Conservation (phyloP, 352 stramenopile species). For the Saprolegnia diclina region DNA sequence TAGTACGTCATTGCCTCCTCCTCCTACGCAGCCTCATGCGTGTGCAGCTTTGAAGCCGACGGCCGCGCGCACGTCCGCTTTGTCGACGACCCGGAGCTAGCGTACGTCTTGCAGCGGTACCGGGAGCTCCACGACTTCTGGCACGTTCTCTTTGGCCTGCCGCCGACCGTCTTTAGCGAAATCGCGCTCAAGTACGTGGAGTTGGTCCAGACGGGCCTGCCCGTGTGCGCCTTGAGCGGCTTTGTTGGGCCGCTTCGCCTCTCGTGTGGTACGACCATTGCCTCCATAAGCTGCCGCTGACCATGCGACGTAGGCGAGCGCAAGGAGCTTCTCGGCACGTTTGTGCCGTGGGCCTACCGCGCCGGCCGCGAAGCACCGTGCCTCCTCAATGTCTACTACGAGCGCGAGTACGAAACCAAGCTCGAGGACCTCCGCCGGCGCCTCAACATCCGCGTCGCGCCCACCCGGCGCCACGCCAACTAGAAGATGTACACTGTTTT, state of each 20-base stretch:
- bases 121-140: conserved; percentile 95
- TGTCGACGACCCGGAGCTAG: conserved; percentile 91
- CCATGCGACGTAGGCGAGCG: conserved; percentile 42
- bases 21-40: not conserved
- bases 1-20: not conserved
- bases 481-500: too few relatives aligned
- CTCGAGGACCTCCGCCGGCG: conserved; percentile 80
- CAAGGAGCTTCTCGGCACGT: conserved; percentile 69
- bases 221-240: conserved; percentile 88
- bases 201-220: conserved; percentile 93
- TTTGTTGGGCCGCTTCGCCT: conserved; percentile 87
- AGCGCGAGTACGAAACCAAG: conserved; percentile 91
- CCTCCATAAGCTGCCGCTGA: not conserved
- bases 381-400: conserved; percentile 94
- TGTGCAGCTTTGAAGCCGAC: conserved; percentile 81
- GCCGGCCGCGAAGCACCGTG: conserved; percentile 59
- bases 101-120: conserved; percentile 95
- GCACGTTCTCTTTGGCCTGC: conserved; percentile 93
- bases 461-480: not conserved
- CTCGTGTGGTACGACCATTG: conserved; percentile 35
- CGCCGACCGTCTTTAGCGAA: conserved; percentile 93
- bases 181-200: conserved; percentile 97
- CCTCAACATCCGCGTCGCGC: conserved; percentile 30
- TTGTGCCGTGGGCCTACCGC: conserved; percentile 92
- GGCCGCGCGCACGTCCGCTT: conserved; percentile 74